Evolutionary conservation across 495 filamentous ascomycete species (phyloP).

Genomic region (Penicillium argentinense): DNA sequence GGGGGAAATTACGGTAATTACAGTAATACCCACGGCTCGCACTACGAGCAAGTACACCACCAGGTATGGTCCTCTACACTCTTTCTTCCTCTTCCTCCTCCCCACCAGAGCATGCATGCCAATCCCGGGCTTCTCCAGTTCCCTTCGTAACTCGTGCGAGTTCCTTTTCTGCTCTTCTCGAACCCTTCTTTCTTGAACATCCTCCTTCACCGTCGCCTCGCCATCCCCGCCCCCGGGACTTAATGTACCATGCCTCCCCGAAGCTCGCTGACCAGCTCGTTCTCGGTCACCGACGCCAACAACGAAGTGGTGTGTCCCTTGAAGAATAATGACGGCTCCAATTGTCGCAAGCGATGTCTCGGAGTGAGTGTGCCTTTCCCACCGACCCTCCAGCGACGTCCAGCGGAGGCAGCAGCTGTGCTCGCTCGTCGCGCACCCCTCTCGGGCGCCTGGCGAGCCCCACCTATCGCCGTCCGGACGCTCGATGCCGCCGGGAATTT

Average conservation of each 20-base stretch:
- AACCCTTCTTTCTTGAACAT: constrained; percentile 3
- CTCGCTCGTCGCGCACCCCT: constrained; percentile 16
- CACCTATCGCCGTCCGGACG: background rate
- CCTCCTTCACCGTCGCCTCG: constrained; percentile 7
- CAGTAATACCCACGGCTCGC: constrained; percentile 14
- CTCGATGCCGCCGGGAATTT: background rate
- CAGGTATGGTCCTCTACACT: background rate
- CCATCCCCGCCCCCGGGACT: constrained; percentile 3
- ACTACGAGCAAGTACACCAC: constrained; percentile 9
- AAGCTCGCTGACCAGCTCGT: constrained; percentile 83
- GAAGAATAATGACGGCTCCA: constrained; percentile 93
- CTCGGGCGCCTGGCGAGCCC: background rate
- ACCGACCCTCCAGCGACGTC: background rate
- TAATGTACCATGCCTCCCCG: constrained; percentile 78
- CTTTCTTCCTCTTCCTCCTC: constrained; percentile 17
- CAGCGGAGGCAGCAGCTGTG: background rate
- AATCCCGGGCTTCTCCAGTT: constrained; percentile 8
- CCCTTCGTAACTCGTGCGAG: constrained; percentile 9
- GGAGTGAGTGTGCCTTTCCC: constrained; percentile 68
- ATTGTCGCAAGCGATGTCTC: constrained; percentile 95
- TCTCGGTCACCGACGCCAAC: constrained; percentile 86
- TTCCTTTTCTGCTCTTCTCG: constrained; percentile 2
- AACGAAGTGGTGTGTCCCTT: constrained; percentile 97
- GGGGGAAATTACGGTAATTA: too few relatives aligned
- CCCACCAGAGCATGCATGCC: constrained; percentile 16